Evolutionary conservation across 495 filamentous ascomycete genomes (phyloP), one percentile per base, ranked within the genome.

Genomic region (Friedmanniomyces endolithicus): DNA sequence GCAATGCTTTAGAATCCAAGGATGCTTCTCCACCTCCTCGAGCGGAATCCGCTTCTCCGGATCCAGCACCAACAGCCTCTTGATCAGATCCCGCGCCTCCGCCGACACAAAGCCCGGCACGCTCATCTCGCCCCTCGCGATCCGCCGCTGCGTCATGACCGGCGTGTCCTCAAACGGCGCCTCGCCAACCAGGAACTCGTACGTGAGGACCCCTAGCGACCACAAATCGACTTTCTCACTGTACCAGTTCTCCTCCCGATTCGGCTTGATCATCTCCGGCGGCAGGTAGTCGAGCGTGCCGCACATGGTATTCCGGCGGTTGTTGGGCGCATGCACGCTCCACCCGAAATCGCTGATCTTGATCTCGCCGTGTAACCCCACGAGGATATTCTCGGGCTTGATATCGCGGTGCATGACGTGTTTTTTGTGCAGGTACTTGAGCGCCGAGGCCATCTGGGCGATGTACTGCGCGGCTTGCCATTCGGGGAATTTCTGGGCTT

Each of bases 331-430:
- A 68, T 98, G 92, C 17, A 97, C 94, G 69, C 85, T 90, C 94
- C 94, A 98, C 44, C 92, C 92, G 64, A 98, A 98, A 69, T 98
- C 92, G 4, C 87, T 90, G 66, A 98, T 90, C 71, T 98, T 98
- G 71, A 98, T 94, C 71, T 98, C 92, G 40, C 90, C 92, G 65
- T 97, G 90, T 50, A 98, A 90, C 19, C 92, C 92, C 35, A 98
- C 83, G 16, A 98, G 81, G 61, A 98, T 98, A 64, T 98, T 98
- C 71, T 98, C 92, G 11, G 92, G 92, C 73, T 98, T 98, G 73
- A 98, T 98, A 62, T 98, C 92, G 43, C 92, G 83, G 64, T 98
- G 92, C 73, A 98, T 98, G 60, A 98, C 88, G 67, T 98, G 92
- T 73, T 98, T 97, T 67, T 86, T 87, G 72, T 98, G 92, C 23